Conservation (phyloP, 2,329 filamentous ascomycete genomes). For the Pseudogymnoascus destructans region DNA sequence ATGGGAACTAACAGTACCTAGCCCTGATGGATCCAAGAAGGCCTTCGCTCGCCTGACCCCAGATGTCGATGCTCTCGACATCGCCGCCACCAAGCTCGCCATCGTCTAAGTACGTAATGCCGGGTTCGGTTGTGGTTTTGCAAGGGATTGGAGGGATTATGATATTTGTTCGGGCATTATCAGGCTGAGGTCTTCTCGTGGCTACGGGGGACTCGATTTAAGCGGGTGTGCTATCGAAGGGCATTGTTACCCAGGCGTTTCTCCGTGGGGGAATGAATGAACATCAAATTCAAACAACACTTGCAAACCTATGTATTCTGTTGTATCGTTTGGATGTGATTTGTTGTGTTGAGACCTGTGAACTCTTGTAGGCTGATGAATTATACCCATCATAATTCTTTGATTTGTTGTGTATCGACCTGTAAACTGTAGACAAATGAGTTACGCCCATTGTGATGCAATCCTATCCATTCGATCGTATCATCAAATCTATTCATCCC, state of each 20-base stretch:
- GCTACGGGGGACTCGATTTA: neutral
- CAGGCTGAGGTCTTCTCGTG: slow-evolving; percentile 3
- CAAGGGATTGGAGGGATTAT: slow-evolving; percentile 16
- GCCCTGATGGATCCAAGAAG: slow-evolving; percentile 97
- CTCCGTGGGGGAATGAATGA: slow-evolving; percentile 3
- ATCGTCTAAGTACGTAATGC: slow-evolving; percentile 63
- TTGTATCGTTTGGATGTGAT: neutral
- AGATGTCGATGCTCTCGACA: slow-evolving; percentile 97
- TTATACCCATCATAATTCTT: neutral
- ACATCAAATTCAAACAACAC: slow-evolving; percentile 6
- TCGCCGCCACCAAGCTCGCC: slow-evolving; percentile 96
- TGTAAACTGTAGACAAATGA: neutral
- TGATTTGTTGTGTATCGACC: neutral
- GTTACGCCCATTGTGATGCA: neutral
- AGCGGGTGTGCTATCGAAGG: slow-evolving; percentile 3
- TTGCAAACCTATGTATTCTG: slow-evolving; percentile 2
- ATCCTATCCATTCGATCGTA: neutral
- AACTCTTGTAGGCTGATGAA: neutral
- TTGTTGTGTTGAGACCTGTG: neutral
- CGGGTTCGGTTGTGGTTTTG: slow-evolving; percentile 32
- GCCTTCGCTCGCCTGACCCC: slow-evolving; percentile 89
- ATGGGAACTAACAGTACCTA: slow-evolving; percentile 27
- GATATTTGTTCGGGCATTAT: slow-evolving; percentile 9
- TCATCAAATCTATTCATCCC: neutral
- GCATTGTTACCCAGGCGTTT: slow-evolving; percentile 8